Evolutionary conservation across 129 eudicot species (phyloP).

Genomic region (Ambrosia trifida): DNA sequence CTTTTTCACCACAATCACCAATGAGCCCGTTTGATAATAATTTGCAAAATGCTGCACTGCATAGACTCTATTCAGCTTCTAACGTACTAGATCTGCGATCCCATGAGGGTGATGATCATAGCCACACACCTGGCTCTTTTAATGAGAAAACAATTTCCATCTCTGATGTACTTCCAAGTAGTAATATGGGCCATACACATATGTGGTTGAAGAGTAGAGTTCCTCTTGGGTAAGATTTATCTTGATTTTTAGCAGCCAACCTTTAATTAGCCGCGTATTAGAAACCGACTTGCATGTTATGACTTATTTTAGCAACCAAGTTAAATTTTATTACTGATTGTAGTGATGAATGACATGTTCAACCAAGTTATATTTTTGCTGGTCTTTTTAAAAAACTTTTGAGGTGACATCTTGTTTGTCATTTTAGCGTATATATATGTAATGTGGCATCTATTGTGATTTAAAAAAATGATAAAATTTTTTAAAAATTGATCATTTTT

Average conservation of each 20-base stretch:
- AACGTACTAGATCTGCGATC: slow-evolving; percentile 30
- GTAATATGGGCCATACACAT: slow-evolving; percentile 68
- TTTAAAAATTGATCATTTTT: not conserved
- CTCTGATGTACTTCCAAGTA: slow-evolving; percentile 53
- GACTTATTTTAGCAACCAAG: not conserved
- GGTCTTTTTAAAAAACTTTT: not conserved
- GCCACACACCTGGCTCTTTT: slow-evolving; percentile 32
- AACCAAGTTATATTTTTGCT: not conserved
- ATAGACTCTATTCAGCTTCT: slow-evolving; percentile 37
- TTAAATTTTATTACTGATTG: too few relatives aligned
- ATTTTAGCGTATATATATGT: not conserved
- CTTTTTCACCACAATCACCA: slow-evolving; percentile 54
- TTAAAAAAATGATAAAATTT: not conserved
- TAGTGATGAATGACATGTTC: too few relatives aligned
- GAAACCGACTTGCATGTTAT: slow-evolving; percentile 3
- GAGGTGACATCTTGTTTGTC: not conserved
- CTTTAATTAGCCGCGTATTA: not conserved
- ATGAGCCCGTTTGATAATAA: slow-evolving; percentile 46
- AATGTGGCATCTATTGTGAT: not conserved
- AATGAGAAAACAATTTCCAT: slow-evolving; percentile 38
- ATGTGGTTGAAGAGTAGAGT: slow-evolving; percentile 89
- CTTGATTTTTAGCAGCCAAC: slow-evolving; percentile 4
- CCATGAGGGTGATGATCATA: slow-evolving; percentile 36
- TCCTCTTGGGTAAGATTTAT: slow-evolving; percentile 71
- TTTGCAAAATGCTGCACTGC: slow-evolving; percentile 19